Percentiles rank a stretch among this genome's conserved stretches.
These are phyloP conservation scores for Thelonectria blattea DNA, from an alignment of 2,329 filamentous ascomycete species.

Conservation along the genomic window DNA sequence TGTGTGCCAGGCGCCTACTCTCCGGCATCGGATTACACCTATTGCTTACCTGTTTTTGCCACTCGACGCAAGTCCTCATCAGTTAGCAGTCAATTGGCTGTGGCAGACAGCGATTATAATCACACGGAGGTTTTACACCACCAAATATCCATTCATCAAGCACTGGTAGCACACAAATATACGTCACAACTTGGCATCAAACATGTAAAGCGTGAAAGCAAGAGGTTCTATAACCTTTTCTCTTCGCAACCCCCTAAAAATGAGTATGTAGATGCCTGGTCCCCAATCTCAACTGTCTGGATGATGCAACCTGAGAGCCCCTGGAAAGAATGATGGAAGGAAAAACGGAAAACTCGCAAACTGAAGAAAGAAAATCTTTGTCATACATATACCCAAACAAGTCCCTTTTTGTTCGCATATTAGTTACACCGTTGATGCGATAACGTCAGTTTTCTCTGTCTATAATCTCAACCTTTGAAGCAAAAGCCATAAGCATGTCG, in stretches of 20 bases:
- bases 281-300: slow-evolving; percentile 30
- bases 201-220: neutral
- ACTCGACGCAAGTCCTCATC: no score
- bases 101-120: neutral
- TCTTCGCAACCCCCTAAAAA: slow-evolving; percentile 11
- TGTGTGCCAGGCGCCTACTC: neutral
- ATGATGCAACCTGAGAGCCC: slow-evolving; percentile 26
- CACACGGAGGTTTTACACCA: neutral
- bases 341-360: slow-evolving; percentile 31
- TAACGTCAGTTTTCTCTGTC: slow-evolving; percentile 41
- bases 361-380: slow-evolving; percentile 39
- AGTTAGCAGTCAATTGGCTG: no score
- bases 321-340: slow-evolving; percentile 25
- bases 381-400: slow-evolving; percentile 45
- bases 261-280: slow-evolving; percentile 20
- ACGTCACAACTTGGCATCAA: no score
- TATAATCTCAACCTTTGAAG: slow-evolving; percentile 44
- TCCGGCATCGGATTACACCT: neutral
- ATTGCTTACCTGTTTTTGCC: neutral
- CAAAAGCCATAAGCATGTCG: slow-evolving; percentile 37
- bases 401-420: slow-evolving; percentile 44
- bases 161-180: neutral
- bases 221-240: slow-evolving; percentile 10
- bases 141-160: neutral
- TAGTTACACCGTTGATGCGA: slow-evolving; percentile 46